A percentile compares a stretch with the other conserved stretches of the same genome.
These are phyloP conservation scores for Blastocystis sp. DNA, from an alignment of 352 stramenopile genomes.

Conservation along the genomic window DNA sequence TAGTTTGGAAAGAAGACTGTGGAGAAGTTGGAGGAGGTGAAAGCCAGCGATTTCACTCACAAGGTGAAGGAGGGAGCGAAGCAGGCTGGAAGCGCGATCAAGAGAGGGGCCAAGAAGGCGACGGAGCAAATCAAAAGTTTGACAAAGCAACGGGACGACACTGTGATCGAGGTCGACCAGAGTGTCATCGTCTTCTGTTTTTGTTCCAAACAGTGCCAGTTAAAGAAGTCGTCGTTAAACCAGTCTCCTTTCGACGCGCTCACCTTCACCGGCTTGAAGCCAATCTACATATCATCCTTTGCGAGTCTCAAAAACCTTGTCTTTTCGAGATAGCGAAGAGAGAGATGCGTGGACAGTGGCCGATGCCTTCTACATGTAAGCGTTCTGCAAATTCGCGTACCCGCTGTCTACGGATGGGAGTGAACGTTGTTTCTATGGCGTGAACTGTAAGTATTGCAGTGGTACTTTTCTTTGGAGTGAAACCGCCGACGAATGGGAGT, in stretches of 20 bases:
- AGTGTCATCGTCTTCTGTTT: neutral
- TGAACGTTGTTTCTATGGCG: slow-evolving; percentile 48
- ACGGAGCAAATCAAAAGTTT: neutral
- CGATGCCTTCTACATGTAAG: slow-evolving; percentile 18
- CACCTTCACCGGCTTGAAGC: slow-evolving; percentile 31
- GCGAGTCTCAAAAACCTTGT: neutral
- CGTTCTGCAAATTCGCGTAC: neutral
- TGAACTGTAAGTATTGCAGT: neutral
- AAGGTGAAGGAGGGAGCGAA: slow-evolving; percentile 36
- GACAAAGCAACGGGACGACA: neutral
- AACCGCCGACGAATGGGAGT: neutral
- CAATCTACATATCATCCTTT: neutral
- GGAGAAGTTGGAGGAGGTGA: slow-evolving; percentile 12
- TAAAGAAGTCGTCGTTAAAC: slow-evolving; percentile 72
- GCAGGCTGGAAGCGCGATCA: slow-evolving; percentile 18
- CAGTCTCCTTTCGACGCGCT: slow-evolving; percentile 36
- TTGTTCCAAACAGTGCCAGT: slow-evolving; percentile 26
- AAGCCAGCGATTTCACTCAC: slow-evolving; percentile 28
- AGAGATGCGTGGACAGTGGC: slow-evolving; percentile 24
- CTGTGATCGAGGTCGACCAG: neutral
- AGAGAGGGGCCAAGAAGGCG: slow-evolving; percentile 3
- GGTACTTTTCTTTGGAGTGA: slow-evolving; percentile 51
- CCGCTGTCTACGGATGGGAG: slow-evolving; percentile 37
- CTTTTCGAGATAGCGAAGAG: slow-evolving; percentile 53
- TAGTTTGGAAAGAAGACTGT: slow-evolving; percentile 16